Evolutionary conservation across 2,329 filamentous ascomycete species (phyloP).

Genomic region (Pseudohalonectria lignicola): DNA sequence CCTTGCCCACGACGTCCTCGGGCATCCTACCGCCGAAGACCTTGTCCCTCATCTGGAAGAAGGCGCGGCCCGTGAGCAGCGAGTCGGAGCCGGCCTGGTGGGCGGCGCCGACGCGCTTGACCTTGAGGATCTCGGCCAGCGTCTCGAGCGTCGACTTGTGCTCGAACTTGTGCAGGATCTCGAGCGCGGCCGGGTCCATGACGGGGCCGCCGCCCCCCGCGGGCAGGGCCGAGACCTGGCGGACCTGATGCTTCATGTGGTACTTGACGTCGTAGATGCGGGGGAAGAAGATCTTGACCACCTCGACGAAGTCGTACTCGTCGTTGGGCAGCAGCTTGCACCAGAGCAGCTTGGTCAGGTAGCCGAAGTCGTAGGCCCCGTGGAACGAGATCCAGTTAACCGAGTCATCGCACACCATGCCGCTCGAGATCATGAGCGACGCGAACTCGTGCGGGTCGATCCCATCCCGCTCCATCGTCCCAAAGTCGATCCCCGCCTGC

Average conservation of each 20-base stretch:
- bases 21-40: slow-evolving; percentile 78
- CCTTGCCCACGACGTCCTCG: slow-evolving; percentile 75
- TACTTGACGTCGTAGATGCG: slow-evolving; percentile 94
- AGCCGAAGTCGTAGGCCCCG: slow-evolving; percentile 96
- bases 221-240: background rate
- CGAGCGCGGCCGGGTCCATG: slow-evolving; percentile 51
- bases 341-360: slow-evolving; percentile 86
- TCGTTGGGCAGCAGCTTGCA: slow-evolving; percentile 76
- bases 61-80: slow-evolving; percentile 84
- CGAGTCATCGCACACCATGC: slow-evolving; percentile 75
- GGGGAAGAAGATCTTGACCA: slow-evolving; percentile 89
- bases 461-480: slow-evolving; percentile 71
- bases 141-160: slow-evolving; percentile 88
- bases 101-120: slow-evolving; percentile 75
- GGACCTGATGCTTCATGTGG: slow-evolving; percentile 63
- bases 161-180: slow-evolving; percentile 75
- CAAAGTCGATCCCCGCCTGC: slow-evolving; percentile 87
- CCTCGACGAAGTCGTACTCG: slow-evolving; percentile 77
- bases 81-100: slow-evolving; percentile 94
- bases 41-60: slow-evolving; percentile 83
- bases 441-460: slow-evolving; percentile 89
- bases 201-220: slow-evolving; percentile 57
- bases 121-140: slow-evolving; percentile 84
- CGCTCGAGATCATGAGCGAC: slow-evolving; percentile 80
- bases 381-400: slow-evolving; percentile 98